Conservation (phyloP, 2,329 filamentous ascomycete genomes). For the Cadophora sp. region DNA sequence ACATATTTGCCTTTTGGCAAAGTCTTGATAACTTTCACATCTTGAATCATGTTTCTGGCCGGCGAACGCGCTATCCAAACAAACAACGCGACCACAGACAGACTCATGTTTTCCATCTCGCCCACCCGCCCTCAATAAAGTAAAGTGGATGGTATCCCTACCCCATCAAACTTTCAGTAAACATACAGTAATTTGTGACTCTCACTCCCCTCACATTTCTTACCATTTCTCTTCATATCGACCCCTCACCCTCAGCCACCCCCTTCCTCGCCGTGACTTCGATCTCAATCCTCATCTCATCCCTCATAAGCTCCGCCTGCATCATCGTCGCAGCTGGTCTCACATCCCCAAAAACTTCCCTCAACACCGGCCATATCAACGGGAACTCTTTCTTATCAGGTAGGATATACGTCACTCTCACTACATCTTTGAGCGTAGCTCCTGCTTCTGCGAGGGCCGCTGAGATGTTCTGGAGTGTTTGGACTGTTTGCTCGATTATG, state of each 20-base stretch:
- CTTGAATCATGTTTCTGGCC: not conserved
- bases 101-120: not conserved
- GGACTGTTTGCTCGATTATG: constrained; percentile 15
- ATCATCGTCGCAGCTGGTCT: constrained; percentile 8
- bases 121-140: no score
- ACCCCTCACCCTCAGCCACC: not conserved
- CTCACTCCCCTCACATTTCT: not conserved
- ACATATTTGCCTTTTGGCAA: not conserved
- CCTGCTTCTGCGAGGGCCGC: not conserved
- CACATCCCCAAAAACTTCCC: not conserved
- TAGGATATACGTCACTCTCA: constrained; percentile 4
- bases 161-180: no score
- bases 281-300: constrained; percentile 13
- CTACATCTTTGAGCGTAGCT: not conserved
- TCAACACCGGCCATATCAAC: constrained; percentile 13
- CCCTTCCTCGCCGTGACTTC: constrained; percentile 14
- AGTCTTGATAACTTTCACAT: not conserved
- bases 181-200: no score
- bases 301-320: constrained; percentile 13
- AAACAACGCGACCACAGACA: not conserved
- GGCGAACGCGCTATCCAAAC: not conserved
- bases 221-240: not conserved
- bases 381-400: constrained; percentile 15
- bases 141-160: no score
- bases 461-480: constrained; percentile 14